phyloP scores from a whole-genome alignment of 2,329 filamentous ascomycete genomes.

The Talaromyces sp. region DNA sequence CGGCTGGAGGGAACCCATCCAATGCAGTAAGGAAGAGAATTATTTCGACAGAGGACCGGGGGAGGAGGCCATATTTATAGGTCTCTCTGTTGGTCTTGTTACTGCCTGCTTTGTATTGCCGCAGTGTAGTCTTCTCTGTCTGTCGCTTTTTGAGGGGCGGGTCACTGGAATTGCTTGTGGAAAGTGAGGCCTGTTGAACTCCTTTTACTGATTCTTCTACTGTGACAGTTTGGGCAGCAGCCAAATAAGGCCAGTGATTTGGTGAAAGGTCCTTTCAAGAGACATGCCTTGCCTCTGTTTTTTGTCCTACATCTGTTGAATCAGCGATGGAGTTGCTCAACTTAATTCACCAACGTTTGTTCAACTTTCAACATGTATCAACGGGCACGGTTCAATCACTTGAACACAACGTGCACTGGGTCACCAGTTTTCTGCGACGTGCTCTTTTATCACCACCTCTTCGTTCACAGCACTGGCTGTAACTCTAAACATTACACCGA shows the following conservation, averaged over 20 bases:
- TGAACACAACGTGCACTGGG: not conserved
- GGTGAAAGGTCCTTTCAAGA: not conserved
- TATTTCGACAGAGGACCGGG: not conserved
- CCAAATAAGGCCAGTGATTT: not conserved
- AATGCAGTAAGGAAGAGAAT: not conserved
- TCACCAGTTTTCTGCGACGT: too few relatives aligned
- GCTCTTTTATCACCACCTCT: too few relatives aligned
- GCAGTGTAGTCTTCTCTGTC: not conserved
- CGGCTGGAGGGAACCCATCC: not conserved
- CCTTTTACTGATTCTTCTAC: not conserved
- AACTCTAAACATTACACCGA: not conserved
- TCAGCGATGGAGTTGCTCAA: not conserved
- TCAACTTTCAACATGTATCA: not conserved
- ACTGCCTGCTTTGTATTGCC: slow-evolving; percentile 1
- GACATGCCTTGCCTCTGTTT: not conserved
- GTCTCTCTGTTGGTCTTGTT: not conserved
- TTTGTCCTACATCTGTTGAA: not conserved
- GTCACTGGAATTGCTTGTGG: not conserved
- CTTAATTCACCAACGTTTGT: not conserved
- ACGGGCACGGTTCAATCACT: not conserved
- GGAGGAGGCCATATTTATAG: slow-evolving; percentile 3
- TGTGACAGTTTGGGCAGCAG: not conserved
- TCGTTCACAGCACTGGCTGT: too few relatives aligned
- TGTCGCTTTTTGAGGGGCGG: not conserved
- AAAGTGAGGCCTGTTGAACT: slow-evolving; percentile 1